Conservation (phyloP, 2,329 filamentous ascomycete species). For the Apiospora saccharicola region DNA sequence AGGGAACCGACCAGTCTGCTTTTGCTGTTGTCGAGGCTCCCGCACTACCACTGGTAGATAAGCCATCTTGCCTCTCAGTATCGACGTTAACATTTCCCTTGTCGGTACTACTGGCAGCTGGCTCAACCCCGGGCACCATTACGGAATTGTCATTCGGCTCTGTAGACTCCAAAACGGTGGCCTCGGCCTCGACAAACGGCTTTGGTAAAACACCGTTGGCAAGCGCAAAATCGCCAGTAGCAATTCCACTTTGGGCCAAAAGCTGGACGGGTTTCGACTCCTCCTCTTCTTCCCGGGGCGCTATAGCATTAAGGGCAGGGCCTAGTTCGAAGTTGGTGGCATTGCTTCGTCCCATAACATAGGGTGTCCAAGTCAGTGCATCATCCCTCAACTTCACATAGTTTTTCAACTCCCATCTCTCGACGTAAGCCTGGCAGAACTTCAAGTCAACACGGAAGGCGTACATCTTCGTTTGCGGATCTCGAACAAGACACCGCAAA, state of each 20-base stretch:
- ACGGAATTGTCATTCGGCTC: constrained; percentile 45
- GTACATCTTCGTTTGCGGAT: constrained; percentile 87
- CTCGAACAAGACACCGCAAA: constrained; percentile 85
- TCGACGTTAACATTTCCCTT: constrained; percentile 32
- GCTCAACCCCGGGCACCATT: constrained; percentile 31
- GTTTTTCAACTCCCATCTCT: constrained; percentile 87
- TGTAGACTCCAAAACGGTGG: constrained; percentile 48
- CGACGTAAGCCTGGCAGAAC: constrained; percentile 87
- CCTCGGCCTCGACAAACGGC: constrained; percentile 35
- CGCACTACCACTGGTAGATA: constrained; percentile 26
- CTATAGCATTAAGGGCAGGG: constrained; percentile 83
- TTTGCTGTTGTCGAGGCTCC: background rate
- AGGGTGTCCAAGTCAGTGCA: constrained; percentile 91
- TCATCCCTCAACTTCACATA: constrained; percentile 85
- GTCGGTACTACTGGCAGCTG: constrained; percentile 38
- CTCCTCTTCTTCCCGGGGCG: constrained; percentile 80
- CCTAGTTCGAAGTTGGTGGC: constrained; percentile 84
- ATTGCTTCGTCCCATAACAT: constrained; percentile 90
- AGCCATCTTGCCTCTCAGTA: constrained; percentile 31
- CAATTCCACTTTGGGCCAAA: constrained; percentile 40
- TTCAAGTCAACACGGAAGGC: constrained; percentile 86
- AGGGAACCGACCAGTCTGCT: constrained; percentile 53
- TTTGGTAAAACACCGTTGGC: constrained; percentile 39
- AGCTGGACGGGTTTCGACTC: constrained; percentile 47
- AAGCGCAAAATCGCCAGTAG: constrained; percentile 43